Evolutionary conservation across 2,329 filamentous ascomycete genomes (phyloP).

Genomic region (Trichoderma aggressivum): DNA sequence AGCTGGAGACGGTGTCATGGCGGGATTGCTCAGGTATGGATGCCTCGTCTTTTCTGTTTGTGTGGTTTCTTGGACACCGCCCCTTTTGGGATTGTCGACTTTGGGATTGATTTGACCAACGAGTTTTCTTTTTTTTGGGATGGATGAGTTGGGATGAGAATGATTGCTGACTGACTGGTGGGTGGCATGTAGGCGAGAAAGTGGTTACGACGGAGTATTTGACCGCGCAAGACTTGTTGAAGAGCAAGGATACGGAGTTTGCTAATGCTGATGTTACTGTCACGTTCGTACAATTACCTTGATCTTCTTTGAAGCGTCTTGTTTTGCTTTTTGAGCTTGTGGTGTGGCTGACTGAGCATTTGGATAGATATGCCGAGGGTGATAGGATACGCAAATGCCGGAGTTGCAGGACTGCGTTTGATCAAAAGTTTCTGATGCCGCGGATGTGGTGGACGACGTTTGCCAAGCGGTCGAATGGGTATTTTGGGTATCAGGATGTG

Average conservation of each 20-base stretch:
- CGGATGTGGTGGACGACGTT: conserved; percentile 36
- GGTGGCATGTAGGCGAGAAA: neutral
- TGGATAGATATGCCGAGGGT: conserved; percentile 30
- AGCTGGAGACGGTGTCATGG: neutral
- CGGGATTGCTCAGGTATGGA: neutral
- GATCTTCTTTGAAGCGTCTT: neutral
- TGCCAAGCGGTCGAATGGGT: conserved; percentile 36
- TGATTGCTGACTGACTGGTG: neutral
- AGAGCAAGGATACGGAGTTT: neutral
- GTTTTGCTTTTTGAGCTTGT: neutral
- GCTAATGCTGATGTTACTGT: neutral
- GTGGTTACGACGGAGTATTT: neutral
- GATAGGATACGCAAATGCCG: conserved; percentile 30
- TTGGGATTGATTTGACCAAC: neutral
- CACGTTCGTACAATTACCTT: neutral
- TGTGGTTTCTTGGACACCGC: neutral
- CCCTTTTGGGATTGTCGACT: neutral
- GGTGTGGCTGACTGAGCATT: neutral
- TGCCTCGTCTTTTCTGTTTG: neutral
- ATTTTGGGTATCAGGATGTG: conserved; percentile 34
- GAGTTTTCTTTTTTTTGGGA: neutral
- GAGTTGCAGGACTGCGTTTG: conserved; percentile 27
- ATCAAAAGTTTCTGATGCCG: conserved; percentile 29
- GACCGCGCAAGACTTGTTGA: neutral
- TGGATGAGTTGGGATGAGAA: neutral